Percentiles rank a stretch among this genome's conserved stretches.
These are phyloP conservation scores for Exserohilum turcica DNA, from an alignment of 2,329 filamentous ascomycete genomes.

Conservation along the genomic window DNA sequence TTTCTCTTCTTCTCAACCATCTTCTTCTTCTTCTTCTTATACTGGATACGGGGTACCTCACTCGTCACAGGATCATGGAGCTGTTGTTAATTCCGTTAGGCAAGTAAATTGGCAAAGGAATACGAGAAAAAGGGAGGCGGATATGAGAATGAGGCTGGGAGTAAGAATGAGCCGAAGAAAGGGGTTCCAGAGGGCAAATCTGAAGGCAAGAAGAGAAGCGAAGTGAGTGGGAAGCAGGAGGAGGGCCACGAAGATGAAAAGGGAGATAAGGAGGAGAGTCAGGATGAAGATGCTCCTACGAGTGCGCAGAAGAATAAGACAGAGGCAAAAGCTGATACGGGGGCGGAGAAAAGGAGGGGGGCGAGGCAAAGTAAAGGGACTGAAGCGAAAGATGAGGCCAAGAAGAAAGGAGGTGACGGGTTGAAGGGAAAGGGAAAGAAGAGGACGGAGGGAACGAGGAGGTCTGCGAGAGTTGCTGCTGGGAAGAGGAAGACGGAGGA, in stretches of 20 bases:
- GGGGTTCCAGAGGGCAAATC: slow-evolving; percentile 44
- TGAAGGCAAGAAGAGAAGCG: slow-evolving; percentile 14
- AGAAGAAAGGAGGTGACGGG: slow-evolving; percentile 14
- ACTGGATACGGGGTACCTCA: too few species aligned
- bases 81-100: slow-evolving; percentile 26
- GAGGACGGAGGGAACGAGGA: slow-evolving; percentile 28
- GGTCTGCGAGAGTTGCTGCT: slow-evolving; percentile 19
- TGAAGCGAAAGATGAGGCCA: too few species aligned
- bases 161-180: slow-evolving; percentile 53
- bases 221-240: slow-evolving; percentile 21
- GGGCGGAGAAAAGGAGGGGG: too few species aligned
- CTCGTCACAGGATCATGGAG: too few species aligned
- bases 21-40: too few species aligned
- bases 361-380: too few species aligned
- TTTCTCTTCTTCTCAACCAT: background rate
- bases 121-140: slow-evolving; percentile 49
- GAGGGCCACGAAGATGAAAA: background rate
- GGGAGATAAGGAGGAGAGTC: background rate
- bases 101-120: slow-evolving; percentile 51
- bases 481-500: slow-evolving; percentile 30
- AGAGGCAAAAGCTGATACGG: slow-evolving; percentile 27
- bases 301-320: slow-evolving; percentile 26
- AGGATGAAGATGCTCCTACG: slow-evolving; percentile 20
- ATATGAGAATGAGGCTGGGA: slow-evolving; percentile 51
- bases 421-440: slow-evolving; percentile 22